A percentile compares a stretch with the other conserved stretches of the same genome.
These are phyloP conservation scores for Hortaea sp. DNA, from an alignment of 2,329 filamentous ascomycete species.

Conservation along the genomic window DNA sequence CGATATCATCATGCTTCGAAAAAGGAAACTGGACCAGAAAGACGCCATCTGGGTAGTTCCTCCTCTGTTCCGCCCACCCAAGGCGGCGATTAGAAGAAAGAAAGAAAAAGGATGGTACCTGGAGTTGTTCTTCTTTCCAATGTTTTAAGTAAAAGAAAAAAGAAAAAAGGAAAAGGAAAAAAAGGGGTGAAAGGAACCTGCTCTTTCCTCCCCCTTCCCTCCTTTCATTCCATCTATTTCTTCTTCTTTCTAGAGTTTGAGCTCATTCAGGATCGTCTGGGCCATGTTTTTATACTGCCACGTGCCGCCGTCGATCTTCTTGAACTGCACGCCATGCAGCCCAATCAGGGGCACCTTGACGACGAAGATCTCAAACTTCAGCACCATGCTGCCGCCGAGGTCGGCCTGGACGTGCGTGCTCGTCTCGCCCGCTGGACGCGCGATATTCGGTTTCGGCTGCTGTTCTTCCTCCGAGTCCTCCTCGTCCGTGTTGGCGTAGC, in stretches of 20 bases:
- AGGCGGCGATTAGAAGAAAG: too few species aligned
- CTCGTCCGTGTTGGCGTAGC: slow-evolving; percentile 62
- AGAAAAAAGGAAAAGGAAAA: too few species aligned
- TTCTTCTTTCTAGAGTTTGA: slow-evolving; percentile 51
- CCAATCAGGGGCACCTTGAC: slow-evolving; percentile 93
- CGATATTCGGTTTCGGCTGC: slow-evolving; percentile 18
- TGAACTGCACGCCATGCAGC: slow-evolving; percentile 94
- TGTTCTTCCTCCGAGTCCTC: slow-evolving; percentile 38
- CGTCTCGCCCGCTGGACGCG: slow-evolving; percentile 69
- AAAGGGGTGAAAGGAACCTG: too few species aligned
- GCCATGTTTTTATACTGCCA: slow-evolving; percentile 99
- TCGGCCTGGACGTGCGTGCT: slow-evolving; percentile 87
- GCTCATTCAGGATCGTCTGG: slow-evolving; percentile 79
- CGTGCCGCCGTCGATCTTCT: slow-evolving; percentile 87
- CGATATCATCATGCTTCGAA: too few species aligned
- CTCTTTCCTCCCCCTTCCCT: too few species aligned
- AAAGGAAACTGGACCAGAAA: too few species aligned
- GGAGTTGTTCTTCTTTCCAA: too few species aligned
- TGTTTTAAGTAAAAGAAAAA: too few species aligned
- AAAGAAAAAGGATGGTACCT: too few species aligned
- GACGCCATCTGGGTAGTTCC: too few species aligned
- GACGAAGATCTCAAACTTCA: slow-evolving; percentile 92
- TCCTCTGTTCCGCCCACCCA: too few species aligned
- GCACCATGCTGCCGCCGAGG: slow-evolving; percentile 68
- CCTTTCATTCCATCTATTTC: too few species aligned